These are phyloP conservation scores for Trametes hirsuta DNA, from an alignment of 1,284 basidiomycete genomes.

Conservation along the genomic window DNA sequence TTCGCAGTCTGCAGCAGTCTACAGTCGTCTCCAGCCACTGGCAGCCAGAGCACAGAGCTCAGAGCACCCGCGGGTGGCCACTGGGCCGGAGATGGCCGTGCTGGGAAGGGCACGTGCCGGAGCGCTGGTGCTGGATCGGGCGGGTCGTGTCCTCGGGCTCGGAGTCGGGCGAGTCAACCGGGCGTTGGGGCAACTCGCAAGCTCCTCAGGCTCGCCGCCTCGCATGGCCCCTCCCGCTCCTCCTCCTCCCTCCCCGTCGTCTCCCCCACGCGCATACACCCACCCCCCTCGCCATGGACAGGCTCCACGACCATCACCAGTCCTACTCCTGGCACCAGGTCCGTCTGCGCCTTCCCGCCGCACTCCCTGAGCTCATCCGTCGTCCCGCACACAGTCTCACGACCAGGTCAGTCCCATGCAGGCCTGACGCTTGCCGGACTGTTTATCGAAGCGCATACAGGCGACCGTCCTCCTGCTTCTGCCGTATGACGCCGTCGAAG, in stretches of 20 bases:
- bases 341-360: constrained; percentile 19
- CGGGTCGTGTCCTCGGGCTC: constrained; percentile 11
- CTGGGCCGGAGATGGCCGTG: not conserved
- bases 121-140: constrained; percentile 11
- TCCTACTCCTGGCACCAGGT: constrained; percentile 53
- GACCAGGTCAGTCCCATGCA: constrained; percentile 41
- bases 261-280: not conserved
- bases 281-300: constrained; percentile 33
- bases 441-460: constrained; percentile 39
- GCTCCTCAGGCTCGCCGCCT: not conserved
- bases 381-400: constrained; percentile 39
- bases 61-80: not conserved
- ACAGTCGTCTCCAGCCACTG: not conserved
- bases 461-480: constrained; percentile 78
- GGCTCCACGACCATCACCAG: constrained; percentile 37
- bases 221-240: constrained; percentile 6
- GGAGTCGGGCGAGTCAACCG: constrained; percentile 6
- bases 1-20: not conserved
- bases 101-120: constrained; percentile 18
- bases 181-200: constrained; percentile 9
- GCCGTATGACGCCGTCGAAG: constrained; percentile 68
- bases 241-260: constrained; percentile 9
- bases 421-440: not conserved
- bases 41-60: not conserved
- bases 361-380: not conserved